Evolutionary conservation across 2,329 filamentous ascomycete genomes (phyloP), one percentile per base, ranked within the genome.

Genomic region (Pyricularia sp.): DNA sequence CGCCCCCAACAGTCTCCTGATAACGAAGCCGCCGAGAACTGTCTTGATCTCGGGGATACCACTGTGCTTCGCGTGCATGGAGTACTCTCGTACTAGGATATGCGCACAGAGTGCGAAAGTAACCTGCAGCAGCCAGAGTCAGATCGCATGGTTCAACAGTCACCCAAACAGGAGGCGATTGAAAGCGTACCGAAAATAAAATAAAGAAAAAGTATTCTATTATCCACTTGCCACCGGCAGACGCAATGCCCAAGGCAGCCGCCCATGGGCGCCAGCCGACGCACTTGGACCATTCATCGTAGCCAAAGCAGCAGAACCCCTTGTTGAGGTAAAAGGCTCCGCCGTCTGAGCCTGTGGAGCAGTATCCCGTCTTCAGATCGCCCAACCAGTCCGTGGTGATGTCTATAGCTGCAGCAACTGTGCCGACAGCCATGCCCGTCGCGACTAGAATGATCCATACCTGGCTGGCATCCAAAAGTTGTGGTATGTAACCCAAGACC

Each of bases 21-120:
- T 97, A 36, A 99, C 90, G 77, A 97, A 97, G 6, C 94, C 94
- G 59, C 94, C 94, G 68, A 99, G 82, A 10, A 99, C 88, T 2
- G 94, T 97, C 83, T 99, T 99, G 80, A 99, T 96, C 82, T 99
- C 94, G 6, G 94, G 93, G 73, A 99, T 97, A 79, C 94, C 94
- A 77, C 93, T 97, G 76, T 98, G 94, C 77, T 92, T 94, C 65
- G 94, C 94, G 79, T 97, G 92, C 5, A 91, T 84, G 28, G 92
- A 93, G 78, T 94, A 98, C 73, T 90, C 88, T 74, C 90, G 88
- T 17, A 98, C 94, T 68, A 98, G 81, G 68, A 94, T 77, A 68
- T 91, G 92, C 11, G 95, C 93, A 69, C 85, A 87, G 55, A 88
- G 83, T 30, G 94, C 94, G 76, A 97, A 94, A 9, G 91, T 74